Conservation (phyloP, 164 flowering plant species). For the Macadamia tetraphylla region DNA sequence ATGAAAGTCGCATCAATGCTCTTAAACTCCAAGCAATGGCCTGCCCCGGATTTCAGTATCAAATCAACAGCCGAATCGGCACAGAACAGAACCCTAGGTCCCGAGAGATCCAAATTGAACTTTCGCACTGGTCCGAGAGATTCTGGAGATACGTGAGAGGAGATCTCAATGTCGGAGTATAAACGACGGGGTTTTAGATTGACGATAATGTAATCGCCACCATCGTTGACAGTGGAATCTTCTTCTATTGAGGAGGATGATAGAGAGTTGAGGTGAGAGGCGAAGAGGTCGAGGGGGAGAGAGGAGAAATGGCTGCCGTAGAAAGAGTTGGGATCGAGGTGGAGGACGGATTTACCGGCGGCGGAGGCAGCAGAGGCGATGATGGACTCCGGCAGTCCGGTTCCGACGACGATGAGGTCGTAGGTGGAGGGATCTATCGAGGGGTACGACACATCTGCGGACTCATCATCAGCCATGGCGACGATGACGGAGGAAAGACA, state of each 20-base stretch:
- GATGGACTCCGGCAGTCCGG: slow-evolving; percentile 74
- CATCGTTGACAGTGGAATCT: background rate
- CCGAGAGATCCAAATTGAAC: slow-evolving; percentile 57
- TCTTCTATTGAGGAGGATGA: background rate
- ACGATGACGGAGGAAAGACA: too few relatives aligned
- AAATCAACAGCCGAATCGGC: slow-evolving; percentile 37
- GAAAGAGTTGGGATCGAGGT: slow-evolving; percentile 74
- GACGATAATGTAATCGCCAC: slow-evolving; percentile 15
- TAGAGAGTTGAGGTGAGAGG: slow-evolving; percentile 36
- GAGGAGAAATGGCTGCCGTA: slow-evolving; percentile 77
- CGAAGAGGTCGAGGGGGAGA: slow-evolving; percentile 39
- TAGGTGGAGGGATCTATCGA: slow-evolving; percentile 64
- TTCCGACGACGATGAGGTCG: slow-evolving; percentile 73
- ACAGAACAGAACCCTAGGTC: slow-evolving; percentile 78
- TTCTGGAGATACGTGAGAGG: slow-evolving; percentile 19
- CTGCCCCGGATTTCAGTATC: slow-evolving; percentile 55
- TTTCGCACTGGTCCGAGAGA: slow-evolving; percentile 33
- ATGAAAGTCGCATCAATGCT: slow-evolving; percentile 60
- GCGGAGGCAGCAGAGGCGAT: slow-evolving; percentile 75
- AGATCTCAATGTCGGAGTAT: slow-evolving; percentile 52
- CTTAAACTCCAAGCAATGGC: slow-evolving; percentile 73
- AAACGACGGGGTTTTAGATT: slow-evolving; percentile 28
- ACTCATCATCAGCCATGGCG: slow-evolving; percentile 28
- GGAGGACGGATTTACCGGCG: slow-evolving; percentile 80
- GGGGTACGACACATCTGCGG: slow-evolving; percentile 29